Evolutionary conservation across 2,329 filamentous ascomycete species (phyloP).

Genomic region (Trichoderma brevicompactum): DNA sequence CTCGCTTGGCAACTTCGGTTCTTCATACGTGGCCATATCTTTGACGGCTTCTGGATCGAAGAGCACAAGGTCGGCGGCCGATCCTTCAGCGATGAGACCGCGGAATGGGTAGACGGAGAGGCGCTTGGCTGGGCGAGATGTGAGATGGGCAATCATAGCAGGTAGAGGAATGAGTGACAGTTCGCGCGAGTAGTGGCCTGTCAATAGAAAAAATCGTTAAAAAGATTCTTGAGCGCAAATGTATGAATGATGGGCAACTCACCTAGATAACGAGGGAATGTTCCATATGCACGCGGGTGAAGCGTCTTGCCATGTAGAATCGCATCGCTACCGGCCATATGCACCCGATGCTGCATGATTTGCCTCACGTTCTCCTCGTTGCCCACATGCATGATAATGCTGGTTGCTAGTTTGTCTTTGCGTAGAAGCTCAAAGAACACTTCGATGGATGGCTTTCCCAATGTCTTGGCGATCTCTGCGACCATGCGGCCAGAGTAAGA

Average conservation of each 20-base stretch:
- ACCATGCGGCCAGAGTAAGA: slow-evolving; percentile 33
- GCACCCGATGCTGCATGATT: slow-evolving; percentile 37
- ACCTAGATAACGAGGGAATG: slow-evolving; percentile 36
- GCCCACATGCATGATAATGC: slow-evolving; percentile 36
- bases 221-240: not conserved
- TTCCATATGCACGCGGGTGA: slow-evolving; percentile 36
- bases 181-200: slow-evolving; percentile 35
- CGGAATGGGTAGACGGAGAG: slow-evolving; percentile 34
- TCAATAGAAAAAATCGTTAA: not conserved
- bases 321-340: slow-evolving; percentile 36
- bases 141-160: slow-evolving; percentile 35
- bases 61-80: slow-evolving; percentile 35
- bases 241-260: not conserved
- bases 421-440: slow-evolving; percentile 34
- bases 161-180: slow-evolving; percentile 33
- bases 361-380: slow-evolving; percentile 35
- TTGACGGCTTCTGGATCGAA: slow-evolving; percentile 33
- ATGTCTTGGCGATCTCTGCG: slow-evolving; percentile 31
- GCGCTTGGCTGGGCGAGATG: slow-evolving; percentile 35
- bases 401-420: slow-evolving; percentile 34
- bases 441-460: slow-evolving; percentile 30
- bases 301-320: slow-evolving; percentile 35
- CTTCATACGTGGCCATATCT: slow-evolving; percentile 35
- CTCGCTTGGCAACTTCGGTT: slow-evolving; percentile 32
- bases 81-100: slow-evolving; percentile 33